Evolutionary conservation across 2,329 filamentous ascomycete species (phyloP).

Genomic region (Neobulgaria alba): DNA sequence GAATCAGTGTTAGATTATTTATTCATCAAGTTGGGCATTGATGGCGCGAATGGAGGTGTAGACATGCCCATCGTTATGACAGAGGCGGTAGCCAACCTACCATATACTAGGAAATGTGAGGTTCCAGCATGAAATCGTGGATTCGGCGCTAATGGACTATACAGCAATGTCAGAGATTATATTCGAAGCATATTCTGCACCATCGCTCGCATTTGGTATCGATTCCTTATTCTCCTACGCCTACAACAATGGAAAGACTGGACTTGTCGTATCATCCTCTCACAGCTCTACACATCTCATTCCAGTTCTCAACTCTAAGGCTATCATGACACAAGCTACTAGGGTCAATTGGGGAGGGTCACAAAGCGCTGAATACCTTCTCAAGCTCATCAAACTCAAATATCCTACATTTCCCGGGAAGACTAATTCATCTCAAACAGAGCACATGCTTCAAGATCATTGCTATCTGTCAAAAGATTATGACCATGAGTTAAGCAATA

Average conservation of each 20-base stretch:
- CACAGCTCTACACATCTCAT: constrained; percentile 94
- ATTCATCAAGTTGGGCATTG: constrained; percentile 87
- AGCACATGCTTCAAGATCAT: constrained; percentile 79
- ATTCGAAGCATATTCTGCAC: constrained; percentile 90
- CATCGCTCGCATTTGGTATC: constrained; percentile 86
- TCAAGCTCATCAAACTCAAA: constrained; percentile 83
- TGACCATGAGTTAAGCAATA: constrained; percentile 64
- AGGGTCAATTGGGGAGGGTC: constrained; percentile 91
- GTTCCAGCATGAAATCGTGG: constrained; percentile 17
- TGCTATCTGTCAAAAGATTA: constrained; percentile 85
- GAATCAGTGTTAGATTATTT: constrained; percentile 91
- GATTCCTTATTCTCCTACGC: constrained; percentile 94
- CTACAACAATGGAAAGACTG: constrained; percentile 75
- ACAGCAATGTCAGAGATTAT: constrained; percentile 93
- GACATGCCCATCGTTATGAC: constrained; percentile 91
- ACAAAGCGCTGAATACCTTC: constrained; percentile 81
- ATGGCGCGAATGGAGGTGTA: constrained; percentile 63
- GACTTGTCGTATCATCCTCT: constrained; percentile 83
- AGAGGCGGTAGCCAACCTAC: constrained; percentile 84
- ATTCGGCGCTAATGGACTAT: constrained; percentile 22
- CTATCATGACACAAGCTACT: constrained; percentile 76
- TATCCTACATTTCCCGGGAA: constrained; percentile 86
- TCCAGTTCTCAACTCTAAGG: constrained; percentile 79
- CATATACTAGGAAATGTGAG: constrained; percentile 81
- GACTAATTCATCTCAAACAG: constrained; percentile 76